A percentile compares a stretch with the other conserved stretches of the same genome.
Conservation (phyloP, 306 rosid species). For the Trifolium subterraneum region DNA sequence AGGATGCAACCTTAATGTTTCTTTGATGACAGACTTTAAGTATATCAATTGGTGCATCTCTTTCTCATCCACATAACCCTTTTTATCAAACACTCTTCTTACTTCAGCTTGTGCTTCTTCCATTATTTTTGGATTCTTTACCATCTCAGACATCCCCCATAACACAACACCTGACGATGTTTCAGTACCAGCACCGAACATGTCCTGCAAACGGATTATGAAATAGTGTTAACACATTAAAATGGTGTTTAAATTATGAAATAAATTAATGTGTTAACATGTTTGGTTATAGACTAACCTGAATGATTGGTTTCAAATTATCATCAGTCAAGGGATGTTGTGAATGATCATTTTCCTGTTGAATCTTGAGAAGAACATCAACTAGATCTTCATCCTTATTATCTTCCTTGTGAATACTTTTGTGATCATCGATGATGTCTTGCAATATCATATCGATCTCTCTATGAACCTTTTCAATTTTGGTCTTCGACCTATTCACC, state of each 20-base stretch:
- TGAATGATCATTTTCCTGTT: neutral
- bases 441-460: constrained; percentile 32
- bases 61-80: constrained; percentile 26
- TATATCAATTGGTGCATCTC: constrained; percentile 33
- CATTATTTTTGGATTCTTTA: constrained; percentile 48
- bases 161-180: constrained; percentile 38
- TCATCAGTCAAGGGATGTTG: neutral
- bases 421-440: constrained; percentile 36
- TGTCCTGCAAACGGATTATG: constrained; percentile 55
- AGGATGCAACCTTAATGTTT: neutral
- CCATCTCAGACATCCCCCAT: constrained; percentile 53
- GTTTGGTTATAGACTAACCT: constrained; percentile 20
- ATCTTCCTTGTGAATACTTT: neutral
- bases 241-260: no score
- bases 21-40: constrained; percentile 26
- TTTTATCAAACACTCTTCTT: constrained; percentile 34
- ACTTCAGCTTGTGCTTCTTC: constrained; percentile 48
- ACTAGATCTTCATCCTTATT: constrained; percentile 33
- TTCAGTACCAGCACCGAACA: constrained; percentile 47
- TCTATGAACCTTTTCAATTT: constrained; percentile 13
- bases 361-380: constrained; percentile 46
- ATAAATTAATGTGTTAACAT: no score
- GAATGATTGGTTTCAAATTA: constrained; percentile 35
- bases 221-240: no score
- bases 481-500: neutral